Evolutionary conservation across 306 rosid genomes (phyloP).

Genomic region (Calophaca sinica): DNA sequence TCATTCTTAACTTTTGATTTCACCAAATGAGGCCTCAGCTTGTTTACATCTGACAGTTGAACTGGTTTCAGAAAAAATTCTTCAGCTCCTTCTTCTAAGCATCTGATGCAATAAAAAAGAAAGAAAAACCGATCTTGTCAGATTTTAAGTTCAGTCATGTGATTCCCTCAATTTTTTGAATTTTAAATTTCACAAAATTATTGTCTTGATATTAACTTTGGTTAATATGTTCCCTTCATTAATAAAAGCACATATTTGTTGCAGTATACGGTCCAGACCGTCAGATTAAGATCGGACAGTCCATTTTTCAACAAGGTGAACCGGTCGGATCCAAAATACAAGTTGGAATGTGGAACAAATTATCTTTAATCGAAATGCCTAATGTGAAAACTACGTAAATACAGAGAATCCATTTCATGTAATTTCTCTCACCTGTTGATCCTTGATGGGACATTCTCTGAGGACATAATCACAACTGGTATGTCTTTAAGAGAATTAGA

Average conservation of each 20-base stretch:
- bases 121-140: slow-evolving; percentile 31
- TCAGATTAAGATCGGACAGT: too few species aligned
- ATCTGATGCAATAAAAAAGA: slow-evolving; percentile 53
- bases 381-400: too few species aligned
- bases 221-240: not conserved
- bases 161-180: not conserved
- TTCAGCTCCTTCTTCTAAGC: slow-evolving; percentile 92
- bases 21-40: slow-evolving; percentile 76
- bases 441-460: slow-evolving; percentile 86
- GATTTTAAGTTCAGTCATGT: slow-evolving; percentile 31
- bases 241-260: too few species aligned
- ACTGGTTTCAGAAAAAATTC: slow-evolving; percentile 87
- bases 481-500: slow-evolving; percentile 81
- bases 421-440: slow-evolving; percentile 64
- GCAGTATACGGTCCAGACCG: too few species aligned
- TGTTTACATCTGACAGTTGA: slow-evolving; percentile 74
- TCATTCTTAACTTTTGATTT: slow-evolving; percentile 60
- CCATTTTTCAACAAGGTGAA: too few species aligned
- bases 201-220: not conserved
- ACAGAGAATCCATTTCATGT: too few species aligned
- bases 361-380: too few species aligned
- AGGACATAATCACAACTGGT: slow-evolving; percentile 94
- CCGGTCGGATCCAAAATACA: too few species aligned
- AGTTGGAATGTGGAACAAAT: too few species aligned
- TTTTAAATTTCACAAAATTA: not conserved